Evolutionary conservation across 2,329 filamentous ascomycete genomes (phyloP).

Genomic region (Ceratocystis smalleyi): DNA sequence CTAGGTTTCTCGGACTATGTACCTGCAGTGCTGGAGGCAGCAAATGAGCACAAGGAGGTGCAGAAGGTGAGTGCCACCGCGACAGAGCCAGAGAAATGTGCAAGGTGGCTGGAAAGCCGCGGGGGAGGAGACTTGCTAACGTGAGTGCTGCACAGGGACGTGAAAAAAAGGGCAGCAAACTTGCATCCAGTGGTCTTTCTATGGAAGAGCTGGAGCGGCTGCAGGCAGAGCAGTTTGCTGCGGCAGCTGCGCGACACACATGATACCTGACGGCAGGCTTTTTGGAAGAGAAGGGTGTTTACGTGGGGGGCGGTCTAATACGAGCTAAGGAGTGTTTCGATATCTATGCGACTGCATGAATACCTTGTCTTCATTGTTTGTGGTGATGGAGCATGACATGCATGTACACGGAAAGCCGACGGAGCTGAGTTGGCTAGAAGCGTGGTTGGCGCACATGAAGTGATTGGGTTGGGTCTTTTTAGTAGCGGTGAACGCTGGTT

Average conservation of each 20-base stretch:
- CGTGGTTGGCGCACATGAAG: no score
- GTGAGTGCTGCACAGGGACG: constrained; percentile 57
- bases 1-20: constrained; percentile 90
- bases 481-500: not conserved
- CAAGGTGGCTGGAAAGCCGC: no score
- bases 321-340: no score
- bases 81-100: not conserved
- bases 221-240: constrained; percentile 82
- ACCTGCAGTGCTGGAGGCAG: constrained; percentile 69
- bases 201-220: constrained; percentile 78
- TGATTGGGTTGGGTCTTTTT: not conserved
- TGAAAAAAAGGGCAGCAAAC: constrained; percentile 94
- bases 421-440: no score
- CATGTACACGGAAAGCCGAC: not conserved
- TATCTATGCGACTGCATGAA: not conserved
- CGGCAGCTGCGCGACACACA: constrained; percentile 32
- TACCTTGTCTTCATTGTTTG: not conserved
- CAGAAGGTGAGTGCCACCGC: constrained; percentile 53
- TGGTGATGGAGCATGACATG: not conserved
- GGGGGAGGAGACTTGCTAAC: not conserved
- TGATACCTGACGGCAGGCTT: not conserved
- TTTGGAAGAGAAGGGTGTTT: not conserved
- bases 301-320: no score
- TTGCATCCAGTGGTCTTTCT: constrained; percentile 82
- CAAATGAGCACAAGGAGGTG: constrained; percentile 79